phyloP scores from a whole-genome alignment of 1,284 basidiomycete species.

The Apiotrichum sp. region DNA sequence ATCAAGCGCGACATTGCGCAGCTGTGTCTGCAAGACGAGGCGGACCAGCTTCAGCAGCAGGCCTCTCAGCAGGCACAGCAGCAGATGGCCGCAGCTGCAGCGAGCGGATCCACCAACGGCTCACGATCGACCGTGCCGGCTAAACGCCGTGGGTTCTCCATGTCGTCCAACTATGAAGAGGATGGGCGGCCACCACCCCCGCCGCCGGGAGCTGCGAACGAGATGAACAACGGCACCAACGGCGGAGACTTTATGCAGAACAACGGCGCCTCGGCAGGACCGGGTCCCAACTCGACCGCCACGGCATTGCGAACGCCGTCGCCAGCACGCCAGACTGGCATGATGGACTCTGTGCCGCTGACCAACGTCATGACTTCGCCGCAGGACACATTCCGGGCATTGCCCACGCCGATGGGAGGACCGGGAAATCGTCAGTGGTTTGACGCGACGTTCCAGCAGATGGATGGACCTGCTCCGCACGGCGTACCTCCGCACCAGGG shows the following conservation, averaged over 20 bases:
- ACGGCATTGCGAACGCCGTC: not conserved
- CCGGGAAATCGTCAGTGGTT: constrained; percentile 1
- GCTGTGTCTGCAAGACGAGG: constrained; percentile 15
- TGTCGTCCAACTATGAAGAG: constrained; percentile 1
- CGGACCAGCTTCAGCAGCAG: constrained; percentile 17
- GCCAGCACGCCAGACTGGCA: constrained; percentile 1
- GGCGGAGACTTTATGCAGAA: not conserved
- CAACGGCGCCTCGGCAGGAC: not conserved
- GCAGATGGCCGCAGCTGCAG: constrained; percentile 1
- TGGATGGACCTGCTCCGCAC: not conserved
- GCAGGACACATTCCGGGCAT: constrained; percentile 11
- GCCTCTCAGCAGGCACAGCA: constrained; percentile 15
- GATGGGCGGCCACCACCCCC: constrained; percentile 1
- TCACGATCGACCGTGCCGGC: constrained; percentile 6
- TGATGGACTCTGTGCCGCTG: constrained; percentile 4
- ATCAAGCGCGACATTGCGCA: constrained; percentile 21
- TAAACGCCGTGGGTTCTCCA: constrained; percentile 11
- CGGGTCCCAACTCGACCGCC: constrained; percentile 1
- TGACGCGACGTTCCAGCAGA: constrained; percentile 1
- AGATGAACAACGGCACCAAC: not conserved
- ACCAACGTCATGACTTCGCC: constrained; percentile 11
- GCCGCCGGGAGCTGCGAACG: not conserved
- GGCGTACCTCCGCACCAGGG: no score
- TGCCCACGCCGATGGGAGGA: not conserved
- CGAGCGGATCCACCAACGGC: not conserved